Conservation (phyloP, 1,139 yeast species). For the Pichia sp. region DNA sequence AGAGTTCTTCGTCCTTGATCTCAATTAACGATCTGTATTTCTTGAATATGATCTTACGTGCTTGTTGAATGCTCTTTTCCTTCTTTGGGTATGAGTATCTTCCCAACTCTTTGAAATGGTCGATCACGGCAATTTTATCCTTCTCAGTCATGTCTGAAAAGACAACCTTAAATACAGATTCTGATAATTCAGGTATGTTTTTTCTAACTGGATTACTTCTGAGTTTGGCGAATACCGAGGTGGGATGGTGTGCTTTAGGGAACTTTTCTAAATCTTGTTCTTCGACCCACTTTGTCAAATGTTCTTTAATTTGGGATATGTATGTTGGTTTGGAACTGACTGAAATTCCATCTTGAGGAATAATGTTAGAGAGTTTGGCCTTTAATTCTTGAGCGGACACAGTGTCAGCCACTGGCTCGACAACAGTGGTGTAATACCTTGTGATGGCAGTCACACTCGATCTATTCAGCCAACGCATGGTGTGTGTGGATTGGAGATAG, state of each 20-base stretch:
- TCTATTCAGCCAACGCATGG: no score
- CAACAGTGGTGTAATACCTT: no score
- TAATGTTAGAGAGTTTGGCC: no score
- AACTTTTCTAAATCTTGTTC: not conserved
- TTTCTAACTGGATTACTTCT: constrained; percentile 9
- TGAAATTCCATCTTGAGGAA: no score
- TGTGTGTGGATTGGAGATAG: no score
- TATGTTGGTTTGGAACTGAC: no score
- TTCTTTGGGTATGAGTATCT: constrained; percentile 10
- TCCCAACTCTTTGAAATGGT: constrained; percentile 1
- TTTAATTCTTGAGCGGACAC: no score
- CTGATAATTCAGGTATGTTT: constrained; percentile 7
- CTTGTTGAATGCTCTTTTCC: not conserved
- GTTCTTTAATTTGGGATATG: no score
- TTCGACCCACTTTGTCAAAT: constrained; percentile 6
- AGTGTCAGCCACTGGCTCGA: no score
- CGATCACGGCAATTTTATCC: not conserved
- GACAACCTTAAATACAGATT: not conserved
- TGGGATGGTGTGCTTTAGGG: not conserved
- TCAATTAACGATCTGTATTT: constrained; percentile 4
- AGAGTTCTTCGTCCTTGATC: constrained; percentile 6
- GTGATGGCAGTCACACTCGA: no score
- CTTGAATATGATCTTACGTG: not conserved
- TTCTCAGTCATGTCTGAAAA: constrained; percentile 2
- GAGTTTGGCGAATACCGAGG: constrained; percentile 1